phyloP scores from a whole-genome alignment of 2,329 filamentous ascomycete genomes.

The Penicillium sp. region DNA sequence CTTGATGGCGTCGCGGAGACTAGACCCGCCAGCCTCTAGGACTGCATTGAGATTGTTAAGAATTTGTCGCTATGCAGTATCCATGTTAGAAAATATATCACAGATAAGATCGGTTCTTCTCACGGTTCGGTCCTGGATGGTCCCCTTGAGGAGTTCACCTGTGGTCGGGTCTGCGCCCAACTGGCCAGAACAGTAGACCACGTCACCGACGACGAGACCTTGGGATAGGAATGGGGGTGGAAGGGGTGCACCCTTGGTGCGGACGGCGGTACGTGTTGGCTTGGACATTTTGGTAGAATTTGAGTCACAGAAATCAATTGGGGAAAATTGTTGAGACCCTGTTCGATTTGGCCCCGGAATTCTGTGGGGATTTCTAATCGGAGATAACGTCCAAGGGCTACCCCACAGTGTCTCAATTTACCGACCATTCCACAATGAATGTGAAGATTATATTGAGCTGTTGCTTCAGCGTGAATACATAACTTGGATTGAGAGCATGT shows the following conservation, averaged over 20 bases:
- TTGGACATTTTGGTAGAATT: constrained; percentile 7
- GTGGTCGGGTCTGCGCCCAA: constrained; percentile 58
- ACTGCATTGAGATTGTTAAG: constrained; percentile 57
- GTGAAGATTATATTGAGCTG: neutral
- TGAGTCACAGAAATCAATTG: neutral
- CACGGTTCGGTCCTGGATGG: constrained; percentile 55
- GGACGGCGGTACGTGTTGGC: constrained; percentile 30
- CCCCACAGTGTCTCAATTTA: neutral
- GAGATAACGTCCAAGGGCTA: neutral
- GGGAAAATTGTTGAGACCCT: neutral
- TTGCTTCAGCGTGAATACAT: too few species aligned
- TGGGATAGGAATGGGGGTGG: constrained; percentile 56
- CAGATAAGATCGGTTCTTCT: constrained; percentile 7
- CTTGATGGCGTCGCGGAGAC: constrained; percentile 61
- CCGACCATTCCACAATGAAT: neutral
- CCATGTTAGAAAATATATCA: neutral
- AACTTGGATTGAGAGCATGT: too few species aligned
- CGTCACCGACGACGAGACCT: constrained; percentile 59
- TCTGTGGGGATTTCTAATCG: constrained; percentile 2
- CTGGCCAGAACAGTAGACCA: constrained; percentile 66
- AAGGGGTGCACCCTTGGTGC: constrained; percentile 47
- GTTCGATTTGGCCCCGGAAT: neutral
- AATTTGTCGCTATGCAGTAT: constrained; percentile 47
- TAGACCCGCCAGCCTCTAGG: constrained; percentile 59
- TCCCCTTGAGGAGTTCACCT: constrained; percentile 54